Evolutionary conservation across 2,329 filamentous ascomycete genomes (phyloP).

Genomic region (Mollisia scopiformis): DNA sequence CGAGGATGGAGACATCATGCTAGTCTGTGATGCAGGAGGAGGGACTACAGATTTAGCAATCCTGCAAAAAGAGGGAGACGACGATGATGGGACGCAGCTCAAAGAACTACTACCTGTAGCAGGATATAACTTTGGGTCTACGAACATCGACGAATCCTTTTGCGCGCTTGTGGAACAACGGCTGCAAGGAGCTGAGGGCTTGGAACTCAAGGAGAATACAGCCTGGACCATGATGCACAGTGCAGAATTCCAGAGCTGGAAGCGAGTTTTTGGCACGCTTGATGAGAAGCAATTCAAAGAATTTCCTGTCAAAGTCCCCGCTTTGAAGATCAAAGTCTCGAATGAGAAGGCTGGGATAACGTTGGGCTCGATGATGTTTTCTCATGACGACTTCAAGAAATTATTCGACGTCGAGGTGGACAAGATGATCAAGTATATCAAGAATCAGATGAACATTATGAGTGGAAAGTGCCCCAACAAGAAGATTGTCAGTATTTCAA

Average conservation of each 20-base stretch:
- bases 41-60: slow-evolving; percentile 5
- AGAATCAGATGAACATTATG: slow-evolving; percentile 6
- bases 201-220: slow-evolving; percentile 4
- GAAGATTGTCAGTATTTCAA: neutral
- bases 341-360: slow-evolving; percentile 1
- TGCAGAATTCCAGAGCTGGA: slow-evolving; percentile 42
- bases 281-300: neutral
- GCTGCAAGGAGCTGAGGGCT: neutral
- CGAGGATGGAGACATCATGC: neutral
- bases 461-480: neutral
- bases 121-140: slow-evolving; percentile 6
- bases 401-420: neutral
- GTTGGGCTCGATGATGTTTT: slow-evolving; percentile 5
- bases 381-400: neutral
- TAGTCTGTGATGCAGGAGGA: slow-evolving; percentile 10
- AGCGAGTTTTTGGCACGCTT: neutral
- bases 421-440: slow-evolving; percentile 1
- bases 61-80: neutral
- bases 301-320: slow-evolving; percentile 17
- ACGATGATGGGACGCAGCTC: neutral
- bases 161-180: neutral
- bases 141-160: slow-evolving; percentile 8
- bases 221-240: slow-evolving; percentile 40
- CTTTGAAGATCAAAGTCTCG: neutral
- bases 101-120: slow-evolving; percentile 1